phyloP scores from a whole-genome alignment of 1,284 basidiomycete genomes.

The Ceratobasidium sp. region DNA sequence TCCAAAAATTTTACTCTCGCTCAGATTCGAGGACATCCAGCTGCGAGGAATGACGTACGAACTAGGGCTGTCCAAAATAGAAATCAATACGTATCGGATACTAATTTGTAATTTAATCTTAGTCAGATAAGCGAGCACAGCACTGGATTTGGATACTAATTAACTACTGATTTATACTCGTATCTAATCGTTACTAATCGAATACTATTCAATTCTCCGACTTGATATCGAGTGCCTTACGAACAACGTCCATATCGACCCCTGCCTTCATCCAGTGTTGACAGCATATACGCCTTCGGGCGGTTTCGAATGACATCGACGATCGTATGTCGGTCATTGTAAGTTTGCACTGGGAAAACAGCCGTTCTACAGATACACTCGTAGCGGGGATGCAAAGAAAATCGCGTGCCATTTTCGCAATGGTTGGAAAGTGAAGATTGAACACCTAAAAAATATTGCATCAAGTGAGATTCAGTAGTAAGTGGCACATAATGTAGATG shows the following conservation, averaged over 20 bases:
- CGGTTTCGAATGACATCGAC: not conserved
- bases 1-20: no score
- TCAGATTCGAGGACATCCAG: no score
- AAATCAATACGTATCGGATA: not conserved
- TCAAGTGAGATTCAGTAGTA: no score
- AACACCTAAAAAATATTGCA: no score
- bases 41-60: no score
- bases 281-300: not conserved
- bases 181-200: not conserved
- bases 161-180: not conserved
- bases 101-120: not conserved
- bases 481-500: no score
- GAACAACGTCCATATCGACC: not conserved
- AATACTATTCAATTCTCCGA: not conserved
- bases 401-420: no score
- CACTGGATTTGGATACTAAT: not conserved
- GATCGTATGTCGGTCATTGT: not conserved
- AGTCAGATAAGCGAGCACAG: not conserved
- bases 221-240: not conserved
- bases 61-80: not conserved
- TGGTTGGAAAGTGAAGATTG: no score
- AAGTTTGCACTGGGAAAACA: not conserved
- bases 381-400: no score
- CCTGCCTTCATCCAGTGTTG: not conserved
- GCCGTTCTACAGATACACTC: not conserved